Base-by-base conservation (phyloP, 768 basidiomycete species). In the Grammothele lineata region DNA sequence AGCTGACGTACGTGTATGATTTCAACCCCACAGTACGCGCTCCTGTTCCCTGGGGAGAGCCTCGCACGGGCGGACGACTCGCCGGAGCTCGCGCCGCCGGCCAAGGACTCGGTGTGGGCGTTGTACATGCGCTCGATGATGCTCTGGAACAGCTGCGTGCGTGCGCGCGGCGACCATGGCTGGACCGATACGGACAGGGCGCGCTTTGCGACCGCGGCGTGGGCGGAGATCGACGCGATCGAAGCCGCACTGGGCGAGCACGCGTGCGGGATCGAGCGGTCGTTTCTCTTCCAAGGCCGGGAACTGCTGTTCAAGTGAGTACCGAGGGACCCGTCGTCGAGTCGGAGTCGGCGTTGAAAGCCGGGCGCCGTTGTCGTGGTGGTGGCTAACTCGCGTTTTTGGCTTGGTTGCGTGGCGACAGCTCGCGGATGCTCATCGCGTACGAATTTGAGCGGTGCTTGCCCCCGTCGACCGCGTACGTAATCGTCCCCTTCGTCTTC, bases 231-330 rank as follows among this genome's bases (percentile, higher is more conserved):
- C 23, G 82, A 85, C 58, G 70, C 65, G 7, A 76, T 89, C 23
- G 87, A 89, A 59, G 64, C 68, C 25, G 77, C 79, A 22, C 62
- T 88, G 47, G 72, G 83, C 55, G 64, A 63, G 18, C 87, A 89
- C 57, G 79, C 76, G 0, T 90, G 87, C 60, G 68, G 67, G 12
- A 70, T 86, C 35, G 87, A 88, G 63, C 69, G 78, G 51, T 72
- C 83, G 8, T 86, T 77, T 56, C 68, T 89, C 21, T 88, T 77
- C 57, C 77, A 81, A 41, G 85, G 81, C 33, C 71, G 85, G 37
- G 87, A 88, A 55, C 84, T 78, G 55, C 69, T 89, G 22, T 88
- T 87, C 71, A 87, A 87, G 87, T 87, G 61, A 63, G 84, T 66
- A 21, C 8, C 27, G n/a, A n/a, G n/a, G n/a, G 27, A 14, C 14